These are phyloP conservation scores for Populus davidiana DNA, from an alignment of 345 rosid species.

Conservation along the genomic window DNA sequence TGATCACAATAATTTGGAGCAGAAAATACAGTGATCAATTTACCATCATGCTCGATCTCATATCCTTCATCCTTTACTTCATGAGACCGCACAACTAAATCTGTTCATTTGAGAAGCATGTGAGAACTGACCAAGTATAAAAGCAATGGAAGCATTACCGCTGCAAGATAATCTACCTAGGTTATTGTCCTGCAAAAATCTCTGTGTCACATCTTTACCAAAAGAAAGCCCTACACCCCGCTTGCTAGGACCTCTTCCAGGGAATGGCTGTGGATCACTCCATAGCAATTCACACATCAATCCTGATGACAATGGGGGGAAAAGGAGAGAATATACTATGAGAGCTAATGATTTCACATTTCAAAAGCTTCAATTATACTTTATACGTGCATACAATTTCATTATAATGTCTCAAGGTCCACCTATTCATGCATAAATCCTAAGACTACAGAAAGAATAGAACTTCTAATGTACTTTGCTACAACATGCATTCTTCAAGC, in stretches of 20 bases:
- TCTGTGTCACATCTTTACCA: conserved; percentile 86
- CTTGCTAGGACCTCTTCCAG: conserved; percentile 98
- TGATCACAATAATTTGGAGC: conserved; percentile 99
- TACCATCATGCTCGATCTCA: conserved; percentile 95
- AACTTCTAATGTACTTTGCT: no score
- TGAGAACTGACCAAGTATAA: conserved; percentile 14
- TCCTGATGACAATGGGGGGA: conserved; percentile 43
- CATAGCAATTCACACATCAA: conserved; percentile 94
- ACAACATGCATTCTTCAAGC: no score
- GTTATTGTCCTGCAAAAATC: conserved; percentile 83
- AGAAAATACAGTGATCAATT: conserved; percentile 91
- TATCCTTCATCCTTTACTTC: conserved; percentile 98
- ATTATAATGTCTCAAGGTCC: no score
- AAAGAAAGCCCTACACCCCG: conserved; percentile 95
- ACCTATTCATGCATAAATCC: no score
- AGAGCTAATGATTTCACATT: background rate
- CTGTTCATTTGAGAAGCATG: conserved; percentile 36
- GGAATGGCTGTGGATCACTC: conserved; percentile 97
- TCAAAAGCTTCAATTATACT: background rate
- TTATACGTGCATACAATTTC: background rate
- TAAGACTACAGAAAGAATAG: no score
- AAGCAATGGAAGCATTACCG: conserved; percentile 2
- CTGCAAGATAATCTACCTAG: conserved; percentile 47
- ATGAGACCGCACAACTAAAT: conserved; percentile 84
- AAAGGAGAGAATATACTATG: conserved; percentile 2